Evolutionary conservation across 768 basidiomycete species (phyloP), one percentile per base, ranked within the genome.

Genomic region (Galerina sulciceps): DNA sequence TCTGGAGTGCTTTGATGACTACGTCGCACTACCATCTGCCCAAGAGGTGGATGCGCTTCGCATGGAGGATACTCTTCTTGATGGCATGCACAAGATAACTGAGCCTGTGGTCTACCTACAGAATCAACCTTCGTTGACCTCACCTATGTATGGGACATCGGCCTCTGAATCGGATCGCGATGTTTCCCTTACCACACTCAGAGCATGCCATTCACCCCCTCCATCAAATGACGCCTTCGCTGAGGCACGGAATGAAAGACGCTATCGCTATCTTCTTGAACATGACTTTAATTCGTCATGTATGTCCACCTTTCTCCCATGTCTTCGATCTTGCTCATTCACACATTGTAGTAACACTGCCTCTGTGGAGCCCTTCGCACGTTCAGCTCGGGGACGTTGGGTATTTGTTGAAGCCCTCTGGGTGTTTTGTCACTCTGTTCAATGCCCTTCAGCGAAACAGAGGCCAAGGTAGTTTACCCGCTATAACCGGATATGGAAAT

Each of bases 311-410:
- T 50, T 31, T 46, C 5, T 48, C 38, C 45, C 58, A 37, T 40
- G 6, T 50, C 40, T 22, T 31, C 8, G 14, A 26, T 54, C n/a
- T 2, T 26, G 48, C 22, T 59, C 23, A 40, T 34, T 36, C 9
- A 8, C 35, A 43, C 6, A 15, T 55, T 37, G 3, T 36, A 88
- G 87, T 91, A 58, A 84, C 79, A 0, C 71, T 88, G 18, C 88
- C 91, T 6, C 72, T 93, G 6, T 94, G 91, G 91, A 79, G 76
- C 4, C 92, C 92, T 1, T 73, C 81, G 3, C 78, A 65, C 5
- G 82, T 93, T 0, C 69, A 79, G 11, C 72, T 93, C 2, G 93
- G 92, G 6, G 85, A 87, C 2, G 87, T 94, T 9, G 93, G 93
- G 2, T 94, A 89, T 68, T 73, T 93, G 22, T 78, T 77, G 35